Evolutionary conservation across 305 asterid species (phyloP).

Genomic region (Fraxinus dipetala): DNA sequence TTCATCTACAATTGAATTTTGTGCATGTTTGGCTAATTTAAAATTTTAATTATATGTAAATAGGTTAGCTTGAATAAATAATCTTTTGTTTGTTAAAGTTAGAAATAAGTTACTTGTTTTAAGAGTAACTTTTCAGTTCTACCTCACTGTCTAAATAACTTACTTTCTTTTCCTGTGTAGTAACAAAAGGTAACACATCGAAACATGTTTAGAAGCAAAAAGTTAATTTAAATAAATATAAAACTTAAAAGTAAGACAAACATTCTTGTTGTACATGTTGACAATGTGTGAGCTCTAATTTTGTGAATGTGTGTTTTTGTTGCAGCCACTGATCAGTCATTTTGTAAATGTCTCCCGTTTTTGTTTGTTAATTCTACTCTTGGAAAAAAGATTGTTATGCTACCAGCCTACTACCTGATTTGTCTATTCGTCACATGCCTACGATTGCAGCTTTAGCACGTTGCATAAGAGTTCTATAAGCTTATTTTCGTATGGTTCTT

Average conservation of each 20-base stretch:
- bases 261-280: background rate
- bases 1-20: background rate
- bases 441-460: background rate
- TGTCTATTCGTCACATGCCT: background rate
- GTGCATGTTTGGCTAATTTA: background rate
- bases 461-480: background rate
- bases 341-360: conserved; percentile 16
- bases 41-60: too few species aligned
- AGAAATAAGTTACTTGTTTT: background rate
- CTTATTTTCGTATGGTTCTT: background rate
- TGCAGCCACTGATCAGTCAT: background rate
- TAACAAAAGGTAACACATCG: background rate
- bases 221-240: background rate
- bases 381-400: conserved; percentile 37
- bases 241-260: background rate
- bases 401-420: conserved; percentile 24
- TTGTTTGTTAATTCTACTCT: conserved; percentile 17
- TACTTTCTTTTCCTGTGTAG: background rate
- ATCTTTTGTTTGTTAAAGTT: background rate
- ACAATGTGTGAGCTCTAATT: background rate
- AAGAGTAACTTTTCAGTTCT: background rate
- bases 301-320: background rate
- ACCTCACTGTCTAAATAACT: background rate
- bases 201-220: background rate
- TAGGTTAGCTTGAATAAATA: background rate